phyloP scores from a whole-genome alignment of 306 rosid species.

The Styphnolobium japonicum region DNA sequence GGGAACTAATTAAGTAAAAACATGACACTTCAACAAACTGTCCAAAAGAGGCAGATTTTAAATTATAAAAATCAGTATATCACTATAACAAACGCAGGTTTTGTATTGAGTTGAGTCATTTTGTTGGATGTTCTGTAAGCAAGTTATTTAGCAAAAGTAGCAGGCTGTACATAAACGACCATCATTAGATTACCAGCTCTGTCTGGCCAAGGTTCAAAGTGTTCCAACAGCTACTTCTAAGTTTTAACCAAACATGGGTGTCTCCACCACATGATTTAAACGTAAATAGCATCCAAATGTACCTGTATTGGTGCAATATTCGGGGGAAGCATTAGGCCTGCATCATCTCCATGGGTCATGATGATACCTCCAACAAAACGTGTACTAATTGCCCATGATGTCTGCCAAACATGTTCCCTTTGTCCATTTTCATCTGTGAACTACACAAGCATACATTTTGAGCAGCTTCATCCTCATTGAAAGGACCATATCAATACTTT shows the following conservation, averaged over 20 bases:
- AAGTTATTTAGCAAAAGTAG: conserved; percentile 8
- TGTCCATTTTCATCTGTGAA: conserved; percentile 87
- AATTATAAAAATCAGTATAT: not conserved
- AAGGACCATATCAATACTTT: conserved; percentile 20
- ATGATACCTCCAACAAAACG: conserved; percentile 98
- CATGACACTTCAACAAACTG: conserved; percentile 2
- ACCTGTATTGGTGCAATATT: conserved; percentile 93
- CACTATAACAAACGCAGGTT: conserved; percentile 4
- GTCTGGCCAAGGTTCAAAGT: not conserved
- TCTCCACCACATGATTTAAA: not conserved
- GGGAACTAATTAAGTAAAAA: conserved; percentile 7
- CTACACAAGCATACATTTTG: conserved; percentile 50
- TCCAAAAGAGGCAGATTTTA: not conserved
- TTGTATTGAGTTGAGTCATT: not conserved
- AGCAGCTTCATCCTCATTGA: conserved; percentile 21
- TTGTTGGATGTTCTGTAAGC: conserved; percentile 4
- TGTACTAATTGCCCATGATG: conserved; percentile 98
- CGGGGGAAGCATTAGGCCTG: conserved; percentile 94
- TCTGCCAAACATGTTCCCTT: conserved; percentile 89
- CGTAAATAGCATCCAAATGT: conserved; percentile 18
- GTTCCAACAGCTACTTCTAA: not conserved
- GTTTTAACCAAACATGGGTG: not conserved
- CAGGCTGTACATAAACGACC: not conserved
- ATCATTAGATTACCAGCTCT: not conserved
- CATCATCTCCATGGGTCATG: conserved; percentile 96